Evolutionary conservation across 352 stramenopile genomes (phyloP), one percentile per base, ranked within the genome.

Genomic region (Phytophthora sojae): DNA sequence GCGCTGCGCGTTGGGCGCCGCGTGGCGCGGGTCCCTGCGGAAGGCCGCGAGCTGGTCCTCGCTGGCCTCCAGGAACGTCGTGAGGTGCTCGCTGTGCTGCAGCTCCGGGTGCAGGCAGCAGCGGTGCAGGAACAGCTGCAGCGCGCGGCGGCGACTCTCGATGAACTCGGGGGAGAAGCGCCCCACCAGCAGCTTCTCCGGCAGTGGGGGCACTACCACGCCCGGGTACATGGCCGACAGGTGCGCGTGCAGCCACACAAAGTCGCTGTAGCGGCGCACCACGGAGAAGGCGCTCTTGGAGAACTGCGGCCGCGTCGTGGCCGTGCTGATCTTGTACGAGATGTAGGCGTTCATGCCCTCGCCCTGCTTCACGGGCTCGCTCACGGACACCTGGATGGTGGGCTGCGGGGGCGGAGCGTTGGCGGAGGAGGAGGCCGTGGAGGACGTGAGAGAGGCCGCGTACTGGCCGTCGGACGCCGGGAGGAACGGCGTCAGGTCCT

Each of bases 321-420:
- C 70, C 0, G 85, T 97, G 51, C 75, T 84, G 75, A 99, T 96
- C 67, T 98, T 98, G 85, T 99, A 99, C 61, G 93, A 98, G 51
- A 98, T 99, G 76, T 98, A 99, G 61, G 97, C 96, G 76, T 99
- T 99, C 82, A 99, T 98, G 50, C 97, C 96, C 67, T 99, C 97
- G 35, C 90, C 88, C 64, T 99, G 95, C 76, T 99, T 98, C 11
- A 99, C 91, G 0, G 97, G 97, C 79, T 99, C 97, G 21, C 90
- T 97, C 11, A 99, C 97, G 0, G 83, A 77, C 67, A 97, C 90
- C 72, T 96, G 79, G 67, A 96, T 93, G 32, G 60, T 80, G 4
- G 76, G 63, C 12, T 73, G 72, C 1, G 26, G 26, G 26, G 26
- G 26, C 6, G 26, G 26, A 30, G 26, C 26, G 26, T 30, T 21